A percentile compares a stretch with the other conserved stretches of the same genome.
Conservation (phyloP, 768 basidiomycete species). For the Boletus coccyginus region DNA sequence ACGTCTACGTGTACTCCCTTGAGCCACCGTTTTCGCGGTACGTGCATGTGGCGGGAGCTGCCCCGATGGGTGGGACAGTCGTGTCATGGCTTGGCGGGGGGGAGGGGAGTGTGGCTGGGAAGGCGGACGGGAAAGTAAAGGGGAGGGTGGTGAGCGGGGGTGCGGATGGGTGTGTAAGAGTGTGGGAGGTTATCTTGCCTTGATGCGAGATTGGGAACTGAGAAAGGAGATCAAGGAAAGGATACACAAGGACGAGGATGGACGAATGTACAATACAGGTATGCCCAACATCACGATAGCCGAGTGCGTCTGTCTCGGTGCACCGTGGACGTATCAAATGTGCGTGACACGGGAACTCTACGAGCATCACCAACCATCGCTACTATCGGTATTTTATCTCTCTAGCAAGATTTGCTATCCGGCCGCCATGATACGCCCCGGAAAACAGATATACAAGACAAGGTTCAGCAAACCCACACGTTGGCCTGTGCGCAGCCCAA, state of each 20-base stretch:
- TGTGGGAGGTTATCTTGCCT: conserved; percentile 55
- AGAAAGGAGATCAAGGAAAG: background rate
- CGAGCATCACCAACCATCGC: too few species aligned
- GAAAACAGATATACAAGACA: too few species aligned
- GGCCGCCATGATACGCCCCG: too few species aligned
- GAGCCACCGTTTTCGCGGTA: conserved; percentile 60
- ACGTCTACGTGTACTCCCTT: conserved; percentile 86
- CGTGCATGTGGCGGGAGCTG: conserved; percentile 81
- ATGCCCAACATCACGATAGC: background rate
- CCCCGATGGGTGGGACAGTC: conserved; percentile 77
- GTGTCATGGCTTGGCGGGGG: conserved; percentile 63
- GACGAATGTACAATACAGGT: background rate
- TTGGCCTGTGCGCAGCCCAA: too few species aligned
- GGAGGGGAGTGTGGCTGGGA: conserved; percentile 4
- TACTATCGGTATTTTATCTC: too few species aligned
- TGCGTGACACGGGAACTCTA: too few species aligned
- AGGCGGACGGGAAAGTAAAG: conserved; percentile 34
- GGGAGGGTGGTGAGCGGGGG: conserved; percentile 68
- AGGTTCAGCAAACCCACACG: too few species aligned
- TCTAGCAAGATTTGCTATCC: too few species aligned
- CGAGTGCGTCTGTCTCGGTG: too few species aligned
- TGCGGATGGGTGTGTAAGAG: conserved; percentile 76
- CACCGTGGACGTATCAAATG: too few species aligned
- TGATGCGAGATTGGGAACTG: conserved; percentile 3
- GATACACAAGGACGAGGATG: background rate